These are phyloP conservation scores for Telopea speciosissima DNA, from an alignment of 177 flowering plant genomes.

Conservation along the genomic window DNA sequence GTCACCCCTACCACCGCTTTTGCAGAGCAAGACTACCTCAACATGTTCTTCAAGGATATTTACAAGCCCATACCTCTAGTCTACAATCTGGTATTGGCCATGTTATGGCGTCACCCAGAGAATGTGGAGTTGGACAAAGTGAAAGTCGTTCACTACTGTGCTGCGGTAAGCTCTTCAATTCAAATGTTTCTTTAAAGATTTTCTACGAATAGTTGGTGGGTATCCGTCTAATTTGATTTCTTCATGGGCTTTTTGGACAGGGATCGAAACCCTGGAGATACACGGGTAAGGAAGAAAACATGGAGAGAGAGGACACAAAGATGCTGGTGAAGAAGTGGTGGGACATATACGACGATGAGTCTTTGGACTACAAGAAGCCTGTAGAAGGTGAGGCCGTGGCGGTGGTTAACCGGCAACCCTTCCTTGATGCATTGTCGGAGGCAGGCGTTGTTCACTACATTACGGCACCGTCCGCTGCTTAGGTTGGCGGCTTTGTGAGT, in stretches of 20 bases:
- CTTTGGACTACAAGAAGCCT: too few species aligned
- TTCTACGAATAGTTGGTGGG: too few species aligned
- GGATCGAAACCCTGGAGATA: slow-evolving; percentile 68
- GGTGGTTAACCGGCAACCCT: too few species aligned
- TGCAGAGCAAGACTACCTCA: slow-evolving; percentile 38
- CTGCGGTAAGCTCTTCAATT: slow-evolving; percentile 34
- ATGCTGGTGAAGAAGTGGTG: slow-evolving; percentile 57
- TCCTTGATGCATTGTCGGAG: too few species aligned
- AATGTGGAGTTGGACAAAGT: slow-evolving; percentile 44
- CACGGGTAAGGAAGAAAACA: slow-evolving; percentile 56
- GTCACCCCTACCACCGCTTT: slow-evolving; percentile 43
- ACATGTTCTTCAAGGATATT: too few species aligned
- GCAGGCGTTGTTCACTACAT: too few species aligned
- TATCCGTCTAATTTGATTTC: too few species aligned
- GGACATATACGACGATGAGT: slow-evolving; percentile 35
- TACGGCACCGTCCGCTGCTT: too few species aligned
- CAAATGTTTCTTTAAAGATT: too few species aligned
- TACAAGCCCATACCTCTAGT: background rate
- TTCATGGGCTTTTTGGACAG: background rate
- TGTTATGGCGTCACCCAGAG: slow-evolving; percentile 86
- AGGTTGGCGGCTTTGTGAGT: too few species aligned
- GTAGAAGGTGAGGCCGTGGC: too few species aligned
- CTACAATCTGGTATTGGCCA: slow-evolving; percentile 67
- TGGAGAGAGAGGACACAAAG: slow-evolving; percentile 58
- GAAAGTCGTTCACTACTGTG: slow-evolving; percentile 77